phyloP scores from a whole-genome alignment of 1,284 basidiomycete genomes.

The Volvariella volvacea region DNA sequence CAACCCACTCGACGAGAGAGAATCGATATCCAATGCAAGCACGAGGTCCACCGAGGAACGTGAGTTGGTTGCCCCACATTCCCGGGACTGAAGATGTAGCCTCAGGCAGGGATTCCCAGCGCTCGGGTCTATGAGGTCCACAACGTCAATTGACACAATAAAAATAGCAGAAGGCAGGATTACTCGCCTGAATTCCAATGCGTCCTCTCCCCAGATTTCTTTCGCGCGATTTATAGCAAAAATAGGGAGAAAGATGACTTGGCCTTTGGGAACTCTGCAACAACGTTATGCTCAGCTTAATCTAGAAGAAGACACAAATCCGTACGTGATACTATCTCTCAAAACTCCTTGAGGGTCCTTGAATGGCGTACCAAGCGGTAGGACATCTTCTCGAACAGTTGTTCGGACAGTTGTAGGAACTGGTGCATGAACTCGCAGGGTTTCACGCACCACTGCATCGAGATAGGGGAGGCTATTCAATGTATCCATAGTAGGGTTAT shows the following conservation, averaged over 20 bases:
- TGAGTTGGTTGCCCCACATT: slow-evolving; percentile 51
- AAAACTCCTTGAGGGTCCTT: slow-evolving; percentile 32
- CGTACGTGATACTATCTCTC: slow-evolving; percentile 27
- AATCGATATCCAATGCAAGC: slow-evolving; percentile 70
- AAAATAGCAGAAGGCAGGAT: background rate
- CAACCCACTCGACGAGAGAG: slow-evolving; percentile 51
- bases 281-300: background rate
- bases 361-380: slow-evolving; percentile 46
- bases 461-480: slow-evolving; percentile 54
- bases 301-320: background rate
- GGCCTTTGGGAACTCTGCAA: slow-evolving; percentile 33
- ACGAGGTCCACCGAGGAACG: slow-evolving; percentile 55
- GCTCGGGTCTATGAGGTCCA: slow-evolving; percentile 39
- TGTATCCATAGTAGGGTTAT: slow-evolving; percentile 56
- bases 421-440: slow-evolving; percentile 59
- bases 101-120: slow-evolving; percentile 47
- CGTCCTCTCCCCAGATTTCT: slow-evolving; percentile 51
- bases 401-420: slow-evolving; percentile 49
- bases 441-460: slow-evolving; percentile 63
- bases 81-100: slow-evolving; percentile 42
- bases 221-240: slow-evolving; percentile 36
- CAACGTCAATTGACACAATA: background rate
- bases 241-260: slow-evolving; percentile 41
- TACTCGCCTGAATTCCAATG: slow-evolving; percentile 41
- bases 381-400: slow-evolving; percentile 43